Evolutionary conservation across 306 rosid genomes (phyloP).

Genomic region (Cicer judaicum): DNA sequence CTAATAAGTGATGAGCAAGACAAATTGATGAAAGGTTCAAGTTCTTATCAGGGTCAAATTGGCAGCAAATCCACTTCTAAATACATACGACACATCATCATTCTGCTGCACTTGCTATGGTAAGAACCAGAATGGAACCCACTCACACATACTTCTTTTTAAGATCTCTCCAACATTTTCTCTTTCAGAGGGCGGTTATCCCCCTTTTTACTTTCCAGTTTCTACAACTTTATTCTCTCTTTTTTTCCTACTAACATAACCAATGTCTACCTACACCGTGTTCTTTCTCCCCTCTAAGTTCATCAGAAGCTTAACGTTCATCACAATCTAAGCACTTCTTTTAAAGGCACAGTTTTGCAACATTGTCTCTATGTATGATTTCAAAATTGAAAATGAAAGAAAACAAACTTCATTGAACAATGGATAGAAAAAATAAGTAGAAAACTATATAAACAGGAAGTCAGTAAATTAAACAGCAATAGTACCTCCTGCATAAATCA

Average conservation of each 20-base stretch:
- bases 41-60: conserved; percentile 1
- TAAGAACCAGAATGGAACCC: conserved; percentile 31
- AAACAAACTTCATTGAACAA: background rate
- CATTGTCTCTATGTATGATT: conserved; percentile 32
- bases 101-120: conserved; percentile 3
- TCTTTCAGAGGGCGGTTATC: conserved; percentile 4
- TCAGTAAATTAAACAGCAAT: conserved; percentile 34
- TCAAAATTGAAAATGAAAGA: conserved; percentile 6
- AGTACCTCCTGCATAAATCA: conserved; percentile 89
- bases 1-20: conserved; percentile 12
- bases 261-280: background rate
- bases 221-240: conserved; percentile 4
- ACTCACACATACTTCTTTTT: conserved; percentile 10
- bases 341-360: conserved; percentile 8
- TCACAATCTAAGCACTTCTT: conserved; percentile 15
- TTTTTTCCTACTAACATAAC: conserved; percentile 14
- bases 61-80: conserved; percentile 21
- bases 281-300: conserved; percentile 27
- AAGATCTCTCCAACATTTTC: conserved; percentile 13
- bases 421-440: background rate
- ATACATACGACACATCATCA: conserved; percentile 26
- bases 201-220: conserved; percentile 9
- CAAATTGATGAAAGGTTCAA: conserved; percentile 9
- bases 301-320: background rate
- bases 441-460: conserved; percentile 22